Base-by-base conservation (phyloP, 257 asterid species). In the Galeopsis tetrahit region DNA sequence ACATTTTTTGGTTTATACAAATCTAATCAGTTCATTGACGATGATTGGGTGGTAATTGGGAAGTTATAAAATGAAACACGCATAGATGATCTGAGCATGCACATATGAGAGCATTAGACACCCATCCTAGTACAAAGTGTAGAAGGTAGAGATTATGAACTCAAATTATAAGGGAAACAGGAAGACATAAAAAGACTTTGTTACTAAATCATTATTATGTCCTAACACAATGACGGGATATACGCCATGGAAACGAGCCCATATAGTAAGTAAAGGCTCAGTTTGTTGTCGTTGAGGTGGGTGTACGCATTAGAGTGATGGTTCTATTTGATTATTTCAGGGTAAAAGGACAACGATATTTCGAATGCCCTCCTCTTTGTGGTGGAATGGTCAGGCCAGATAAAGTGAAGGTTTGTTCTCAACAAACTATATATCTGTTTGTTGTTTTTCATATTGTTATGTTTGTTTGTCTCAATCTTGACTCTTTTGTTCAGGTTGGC, bases 371-470 rank as follows among this genome's bases (percentile, higher is more conserved):
- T 65, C 95, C 91, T 61, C 93, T 83, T 69, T 88, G 91, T 77
- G 99, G 99, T 49, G 95, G 84, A 67, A 88, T 94, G 83, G 93
- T 89, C 73, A 88, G 96, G 78, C 98, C 95, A 49, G 98, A 94
- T 82, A 94, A 88, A 90, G 95, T 94, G 39, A 83, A 89, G 97
- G 98, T 88, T 71, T 52, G 88, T 82, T 70, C 66, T 49, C 43
- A 68, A 39, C 72, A 14, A 44, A 49, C 31, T 68, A 11, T 31
- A 5, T 38, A 21, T 39, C 40, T 63, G 53, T 28, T 77, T 6
- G 39, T 42, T 42, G 48, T 42, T 42, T 9, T 42, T 4, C 31
- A 34, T 61, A 36, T 33, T 53, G 21, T 21, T 62, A 3, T 73
- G 17, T 31, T 46, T 71, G 56, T 33, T 36, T 42, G 65, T 68